phyloP scores from a whole-genome alignment of 2,329 filamentous ascomycete species.

The Cercospora janseana region DNA sequence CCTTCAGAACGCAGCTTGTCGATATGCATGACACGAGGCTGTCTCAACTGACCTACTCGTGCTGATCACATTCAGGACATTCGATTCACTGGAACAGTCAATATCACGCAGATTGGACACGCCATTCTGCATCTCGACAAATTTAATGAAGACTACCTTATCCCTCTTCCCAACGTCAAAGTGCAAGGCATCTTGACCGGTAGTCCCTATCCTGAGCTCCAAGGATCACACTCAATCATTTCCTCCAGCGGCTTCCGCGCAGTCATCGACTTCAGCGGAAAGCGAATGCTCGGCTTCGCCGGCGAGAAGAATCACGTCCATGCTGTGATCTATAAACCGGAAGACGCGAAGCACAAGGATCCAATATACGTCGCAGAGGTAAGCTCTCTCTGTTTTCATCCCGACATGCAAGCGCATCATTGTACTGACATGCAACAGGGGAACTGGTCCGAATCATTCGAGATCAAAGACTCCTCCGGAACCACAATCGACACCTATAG shows the following conservation, averaged over 20 bases:
- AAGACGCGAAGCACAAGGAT: conserved; percentile 36
- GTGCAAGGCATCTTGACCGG: conserved; percentile 48
- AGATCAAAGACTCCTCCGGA: conserved; percentile 39
- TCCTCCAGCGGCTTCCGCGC: conserved; percentile 45
- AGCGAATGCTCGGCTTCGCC: conserved; percentile 40
- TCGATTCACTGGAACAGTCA: conserved; percentile 46
- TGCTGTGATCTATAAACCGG: conserved; percentile 38
- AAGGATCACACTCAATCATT: conserved; percentile 43
- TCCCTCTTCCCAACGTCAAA: conserved; percentile 47
- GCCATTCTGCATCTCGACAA: conserved; percentile 46
- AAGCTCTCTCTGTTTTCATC: neutral
- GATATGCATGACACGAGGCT: no score
- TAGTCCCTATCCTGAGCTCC: conserved; percentile 46
- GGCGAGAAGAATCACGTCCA: conserved; percentile 46
- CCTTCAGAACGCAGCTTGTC: no score
- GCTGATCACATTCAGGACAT: conserved; percentile 36
- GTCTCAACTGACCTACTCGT: neutral
- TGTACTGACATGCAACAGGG: conserved; percentile 40
- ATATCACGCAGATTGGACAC: conserved; percentile 49
- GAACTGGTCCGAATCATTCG: conserved; percentile 44
- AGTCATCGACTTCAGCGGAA: conserved; percentile 47
- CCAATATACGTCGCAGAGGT: conserved; percentile 16
- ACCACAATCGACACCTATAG: conserved; percentile 41
- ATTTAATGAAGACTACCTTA: conserved; percentile 47
- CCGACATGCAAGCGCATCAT: neutral